phyloP scores from a whole-genome alignment of 495 filamentous ascomycete species.

The Monascus purpureus region DNA sequence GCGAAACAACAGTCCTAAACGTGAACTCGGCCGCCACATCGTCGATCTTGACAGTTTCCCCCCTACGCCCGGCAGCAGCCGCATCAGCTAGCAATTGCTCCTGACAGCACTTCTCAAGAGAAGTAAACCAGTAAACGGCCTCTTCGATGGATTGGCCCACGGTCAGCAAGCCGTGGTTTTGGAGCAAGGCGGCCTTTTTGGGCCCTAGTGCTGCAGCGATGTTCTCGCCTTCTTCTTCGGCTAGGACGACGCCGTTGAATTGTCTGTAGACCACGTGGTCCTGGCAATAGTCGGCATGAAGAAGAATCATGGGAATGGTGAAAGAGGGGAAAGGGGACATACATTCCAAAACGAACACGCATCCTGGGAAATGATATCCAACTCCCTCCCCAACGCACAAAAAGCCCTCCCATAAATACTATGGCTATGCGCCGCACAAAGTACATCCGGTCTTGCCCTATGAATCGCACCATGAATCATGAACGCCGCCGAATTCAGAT shows the following conservation, averaged over 20 bases:
- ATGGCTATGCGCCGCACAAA: slow-evolving; percentile 61
- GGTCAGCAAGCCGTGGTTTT: slow-evolving; percentile 55
- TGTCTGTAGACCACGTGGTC: slow-evolving; percentile 48
- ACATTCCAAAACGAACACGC: slow-evolving; percentile 51
- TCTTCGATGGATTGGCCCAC: slow-evolving; percentile 43
- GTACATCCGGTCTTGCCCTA: slow-evolving; percentile 53
- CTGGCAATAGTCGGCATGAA: slow-evolving; percentile 16
- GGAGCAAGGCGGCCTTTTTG: slow-evolving; percentile 57
- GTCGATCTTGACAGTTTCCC: slow-evolving; percentile 48
- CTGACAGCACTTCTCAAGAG: slow-evolving; percentile 61
- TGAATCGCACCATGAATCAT: slow-evolving; percentile 59
- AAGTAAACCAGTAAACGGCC: slow-evolving; percentile 62
- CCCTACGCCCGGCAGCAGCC: slow-evolving; percentile 50
- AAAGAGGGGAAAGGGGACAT: not conserved
- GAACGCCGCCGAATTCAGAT: slow-evolving; percentile 56
- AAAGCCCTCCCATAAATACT: slow-evolving; percentile 58
- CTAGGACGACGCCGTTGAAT: slow-evolving; percentile 64
- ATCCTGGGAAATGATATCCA: slow-evolving; percentile 66
- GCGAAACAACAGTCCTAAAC: slow-evolving; percentile 49
- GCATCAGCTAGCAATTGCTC: slow-evolving; percentile 67
- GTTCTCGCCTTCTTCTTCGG: slow-evolving; percentile 50
- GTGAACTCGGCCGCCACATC: slow-evolving; percentile 56
- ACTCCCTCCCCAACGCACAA: slow-evolving; percentile 46
- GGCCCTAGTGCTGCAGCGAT: slow-evolving; percentile 50
- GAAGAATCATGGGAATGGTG: not conserved